Evolutionary conservation across 495 filamentous ascomycete genomes (phyloP), one percentile per base, ranked within the genome.

Genomic region (Penicillium cosmopolitanum): DNA sequence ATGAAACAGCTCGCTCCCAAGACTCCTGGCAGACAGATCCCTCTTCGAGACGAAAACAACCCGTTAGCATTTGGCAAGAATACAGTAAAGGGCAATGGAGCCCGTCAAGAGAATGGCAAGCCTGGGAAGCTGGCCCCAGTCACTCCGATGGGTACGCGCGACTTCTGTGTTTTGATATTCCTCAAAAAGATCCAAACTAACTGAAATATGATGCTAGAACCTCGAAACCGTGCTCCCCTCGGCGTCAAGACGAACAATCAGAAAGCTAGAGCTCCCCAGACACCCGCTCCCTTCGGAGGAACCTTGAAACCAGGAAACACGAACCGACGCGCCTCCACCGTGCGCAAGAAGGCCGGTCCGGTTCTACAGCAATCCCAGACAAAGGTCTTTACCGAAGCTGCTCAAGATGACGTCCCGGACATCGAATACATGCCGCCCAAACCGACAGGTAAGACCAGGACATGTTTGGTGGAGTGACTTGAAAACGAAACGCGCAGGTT

Each of bases 171-270:
- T 28, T 21, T n/a, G 7, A 21, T 44, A 19, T 19, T 16, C n/a
- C 7, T 16, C 8, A 4, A 18, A 44, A 3, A 9, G 42, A 44
- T 19, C 16, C 4, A 28, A 50, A 23, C 77, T 78, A 63, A 82
- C 61, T 44, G 16, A 7, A 23, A 19, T 51, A 16, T 6, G 46
- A 38, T 31, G 56, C 47, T 57, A 91, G 89, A 82, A 46, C 83
- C 87, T 48, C 85, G 86, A 42, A 89, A 82, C 48, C 87, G 92
- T 60, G 93, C 95, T 40, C 88, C 91, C 4, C 75, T 97, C 51
- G 96, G 96, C 38, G 82, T 87, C 78, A 99, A 99, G 74, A 98
- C 94, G 0, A 97, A 95, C 44, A 99, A 99, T 74, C 90, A 89
- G 42, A 97, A 95, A 77, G 82, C 90, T 52, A 90, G 81, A 66